Conservation (phyloP, 1,284 basidiomycete species). For the Trametes hirsuta region DNA sequence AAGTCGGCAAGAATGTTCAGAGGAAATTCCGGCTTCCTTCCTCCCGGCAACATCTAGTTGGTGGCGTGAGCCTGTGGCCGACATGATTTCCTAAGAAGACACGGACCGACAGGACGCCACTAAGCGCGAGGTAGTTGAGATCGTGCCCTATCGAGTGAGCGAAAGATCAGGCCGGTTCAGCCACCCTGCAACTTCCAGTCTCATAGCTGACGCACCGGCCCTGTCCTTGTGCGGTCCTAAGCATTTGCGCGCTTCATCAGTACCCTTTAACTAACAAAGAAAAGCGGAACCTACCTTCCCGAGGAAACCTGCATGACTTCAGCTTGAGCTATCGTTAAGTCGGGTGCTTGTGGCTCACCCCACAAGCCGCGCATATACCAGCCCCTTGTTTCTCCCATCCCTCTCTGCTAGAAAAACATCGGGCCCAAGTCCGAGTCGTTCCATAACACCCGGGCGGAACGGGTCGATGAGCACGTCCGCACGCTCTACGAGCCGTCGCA, state of each 20-base stretch:
- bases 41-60: conserved; percentile 69
- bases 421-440: conserved; percentile 77
- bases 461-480: conserved; percentile 85
- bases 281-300: conserved; percentile 41
- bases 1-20: conserved; percentile 83
- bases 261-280: background rate
- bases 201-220: conserved; percentile 54
- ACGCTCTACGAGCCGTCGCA: conserved; percentile 60
- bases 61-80: background rate
- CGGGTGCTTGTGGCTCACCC: conserved; percentile 50
- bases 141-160: conserved; percentile 63
- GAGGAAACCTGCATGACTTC: conserved; percentile 52
- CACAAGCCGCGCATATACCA: conserved; percentile 68
- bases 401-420: conserved; percentile 58
- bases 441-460: conserved; percentile 83
- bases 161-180: conserved; percentile 5
- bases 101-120: conserved; percentile 74
- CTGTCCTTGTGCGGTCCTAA: conserved; percentile 67
- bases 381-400: conserved; percentile 57
- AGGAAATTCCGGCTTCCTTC: conserved; percentile 72
- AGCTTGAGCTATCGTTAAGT: background rate
- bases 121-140: conserved; percentile 85
- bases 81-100: background rate
- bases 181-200: background rate
- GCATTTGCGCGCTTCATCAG: background rate